A percentile compares a stretch with the other conserved stretches of the same genome.
phyloP scores from a whole-genome alignment of 2,329 filamentous ascomycete genomes.

The Paecilomyces niveus region DNA sequence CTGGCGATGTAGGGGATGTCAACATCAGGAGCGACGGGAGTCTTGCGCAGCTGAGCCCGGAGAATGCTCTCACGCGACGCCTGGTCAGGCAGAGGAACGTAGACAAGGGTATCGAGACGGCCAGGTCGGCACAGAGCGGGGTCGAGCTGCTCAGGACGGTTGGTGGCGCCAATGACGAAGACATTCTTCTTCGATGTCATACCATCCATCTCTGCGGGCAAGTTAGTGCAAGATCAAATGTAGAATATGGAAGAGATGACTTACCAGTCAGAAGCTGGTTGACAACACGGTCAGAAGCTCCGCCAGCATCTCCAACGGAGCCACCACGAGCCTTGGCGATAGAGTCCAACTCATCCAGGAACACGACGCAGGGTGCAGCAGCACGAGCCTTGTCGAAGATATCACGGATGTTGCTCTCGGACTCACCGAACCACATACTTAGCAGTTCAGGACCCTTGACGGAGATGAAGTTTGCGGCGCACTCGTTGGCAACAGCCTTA shows the following conservation, averaged over 20 bases:
- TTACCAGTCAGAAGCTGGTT: slow-evolving; percentile 97
- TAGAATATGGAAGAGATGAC: slow-evolving; percentile 22
- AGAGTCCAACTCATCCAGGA: slow-evolving; percentile 96
- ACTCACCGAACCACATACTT: slow-evolving; percentile 99
- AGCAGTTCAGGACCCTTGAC: slow-evolving; percentile 97
- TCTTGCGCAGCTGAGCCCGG: slow-evolving; percentile 96
- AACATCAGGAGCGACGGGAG: slow-evolving; percentile 79
- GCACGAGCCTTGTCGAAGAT: slow-evolving; percentile 99
- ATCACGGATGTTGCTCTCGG: slow-evolving; percentile 98
- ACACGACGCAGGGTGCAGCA: slow-evolving; percentile 95
- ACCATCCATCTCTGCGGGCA: slow-evolving; percentile 84
- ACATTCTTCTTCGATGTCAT: slow-evolving; percentile 99
- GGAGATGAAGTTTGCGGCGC: slow-evolving; percentile 98
- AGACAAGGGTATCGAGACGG: slow-evolving; percentile 97
- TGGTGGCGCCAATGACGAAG: slow-evolving; percentile 98
- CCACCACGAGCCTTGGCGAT: slow-evolving; percentile 99
- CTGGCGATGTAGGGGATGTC: slow-evolving; percentile 86
- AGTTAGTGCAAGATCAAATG: slow-evolving; percentile 26
- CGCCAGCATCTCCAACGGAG: slow-evolving; percentile 89
- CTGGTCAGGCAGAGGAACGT: slow-evolving; percentile 94
- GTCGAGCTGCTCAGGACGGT: slow-evolving; percentile 96
- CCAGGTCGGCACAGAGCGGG: slow-evolving; percentile 96
- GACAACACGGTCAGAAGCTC: slow-evolving; percentile 98
- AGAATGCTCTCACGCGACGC: slow-evolving; percentile 82
- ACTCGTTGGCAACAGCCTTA: slow-evolving; percentile 99